Conservation (phyloP, 495 filamentous ascomycete genomes). For the Tuber melanosporum region DNA sequence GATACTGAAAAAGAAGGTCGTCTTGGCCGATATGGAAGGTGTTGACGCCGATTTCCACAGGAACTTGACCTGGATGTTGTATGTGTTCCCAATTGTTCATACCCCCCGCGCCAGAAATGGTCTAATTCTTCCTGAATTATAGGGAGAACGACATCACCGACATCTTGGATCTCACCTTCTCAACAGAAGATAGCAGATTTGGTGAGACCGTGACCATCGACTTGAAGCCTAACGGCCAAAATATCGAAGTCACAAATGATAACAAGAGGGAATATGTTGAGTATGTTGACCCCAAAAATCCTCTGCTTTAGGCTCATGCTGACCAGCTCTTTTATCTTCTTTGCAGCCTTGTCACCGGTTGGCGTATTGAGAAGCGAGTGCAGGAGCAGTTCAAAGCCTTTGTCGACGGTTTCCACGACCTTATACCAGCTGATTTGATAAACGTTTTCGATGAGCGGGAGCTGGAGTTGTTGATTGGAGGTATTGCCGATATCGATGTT, state of each 20-base stretch:
- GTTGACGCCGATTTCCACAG: conserved; percentile 96
- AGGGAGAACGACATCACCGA: conserved; percentile 90
- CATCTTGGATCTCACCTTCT: conserved; percentile 88
- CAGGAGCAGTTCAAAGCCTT: conserved; percentile 98
- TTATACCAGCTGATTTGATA: conserved; percentile 92
- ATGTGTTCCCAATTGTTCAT: conserved; percentile 38
- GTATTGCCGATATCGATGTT: conserved; percentile 98
- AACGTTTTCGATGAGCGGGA: conserved; percentile 99
- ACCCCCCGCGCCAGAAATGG: not conserved
- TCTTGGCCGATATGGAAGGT: conserved; percentile 94
- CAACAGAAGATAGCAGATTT: conserved; percentile 94
- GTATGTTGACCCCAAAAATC: conserved; percentile 47
- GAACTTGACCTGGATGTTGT: conserved; percentile 90
- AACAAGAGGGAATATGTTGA: conserved; percentile 96
- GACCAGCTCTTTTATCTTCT: not conserved
- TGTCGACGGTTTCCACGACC: conserved; percentile 92
- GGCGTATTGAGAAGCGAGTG: conserved; percentile 97
- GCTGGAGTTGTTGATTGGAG: conserved; percentile 90
- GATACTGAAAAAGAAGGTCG: conserved; percentile 89
- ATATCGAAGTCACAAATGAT: conserved; percentile 93
- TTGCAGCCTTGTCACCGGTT: conserved; percentile 81
- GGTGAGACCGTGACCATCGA: conserved; percentile 88
- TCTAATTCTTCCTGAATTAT: conserved; percentile 10
- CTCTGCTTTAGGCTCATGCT: conserved; percentile 20
- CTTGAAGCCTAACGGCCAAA: conserved; percentile 78